These are phyloP conservation scores for Neofusicoccum parvum DNA, from an alignment of 2,329 filamentous ascomycete species.

Conservation along the genomic window DNA sequence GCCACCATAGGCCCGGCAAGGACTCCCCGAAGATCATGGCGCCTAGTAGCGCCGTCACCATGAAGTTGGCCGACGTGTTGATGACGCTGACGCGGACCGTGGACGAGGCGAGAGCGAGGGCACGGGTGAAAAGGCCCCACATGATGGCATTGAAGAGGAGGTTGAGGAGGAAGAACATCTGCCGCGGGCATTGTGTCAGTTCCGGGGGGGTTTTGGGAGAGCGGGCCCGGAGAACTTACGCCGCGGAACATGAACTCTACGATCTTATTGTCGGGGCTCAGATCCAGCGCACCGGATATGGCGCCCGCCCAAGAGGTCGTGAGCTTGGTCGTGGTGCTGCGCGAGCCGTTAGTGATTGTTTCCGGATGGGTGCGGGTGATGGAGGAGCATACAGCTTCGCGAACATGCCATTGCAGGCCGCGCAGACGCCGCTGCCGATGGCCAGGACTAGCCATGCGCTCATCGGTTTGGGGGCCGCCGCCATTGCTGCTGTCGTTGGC, in stretches of 20 bases:
- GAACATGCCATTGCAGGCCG: conserved; percentile 80
- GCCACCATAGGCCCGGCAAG: conserved; percentile 75
- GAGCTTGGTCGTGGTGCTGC: conserved; percentile 62
- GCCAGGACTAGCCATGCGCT: conserved; percentile 64
- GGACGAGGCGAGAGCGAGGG: conserved; percentile 71
- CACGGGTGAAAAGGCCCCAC: conserved; percentile 82
- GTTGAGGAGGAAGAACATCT: conserved; percentile 77
- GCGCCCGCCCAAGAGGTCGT: conserved; percentile 56
- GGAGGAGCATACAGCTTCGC: conserved; percentile 68
- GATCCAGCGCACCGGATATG: conserved; percentile 51
- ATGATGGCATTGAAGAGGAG: conserved; percentile 76
- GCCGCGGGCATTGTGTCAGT: not conserved
- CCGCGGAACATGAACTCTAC: conserved; percentile 55
- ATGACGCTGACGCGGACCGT: conserved; percentile 80
- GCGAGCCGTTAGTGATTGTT: not conserved
- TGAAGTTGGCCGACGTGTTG: conserved; percentile 81
- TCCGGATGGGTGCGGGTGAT: conserved; percentile 25
- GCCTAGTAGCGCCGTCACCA: conserved; percentile 74
- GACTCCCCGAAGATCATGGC: conserved; percentile 70
- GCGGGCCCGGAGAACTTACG: conserved; percentile 41
- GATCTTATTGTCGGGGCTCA: conserved; percentile 48
- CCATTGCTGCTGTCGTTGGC: not conserved
- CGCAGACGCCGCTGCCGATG: conserved; percentile 73
- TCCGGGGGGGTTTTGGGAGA: not conserved
- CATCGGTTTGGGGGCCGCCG: not conserved